Conservation (phyloP, 108 stramenopile genomes). For the Skeletonema marinoi region DNA sequence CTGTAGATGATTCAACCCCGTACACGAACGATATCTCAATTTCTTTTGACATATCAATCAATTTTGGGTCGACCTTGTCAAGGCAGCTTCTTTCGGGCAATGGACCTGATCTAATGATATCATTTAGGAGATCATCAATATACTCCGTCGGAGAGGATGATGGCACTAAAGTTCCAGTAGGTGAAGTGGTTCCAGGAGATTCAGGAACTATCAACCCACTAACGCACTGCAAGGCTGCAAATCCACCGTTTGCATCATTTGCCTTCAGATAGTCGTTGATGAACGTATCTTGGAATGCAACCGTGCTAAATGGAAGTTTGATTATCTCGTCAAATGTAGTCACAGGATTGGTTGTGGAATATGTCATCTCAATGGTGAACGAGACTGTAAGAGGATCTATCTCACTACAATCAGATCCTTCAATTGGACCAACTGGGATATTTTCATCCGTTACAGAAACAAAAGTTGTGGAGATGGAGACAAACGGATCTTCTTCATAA, state of each 20-base stretch:
- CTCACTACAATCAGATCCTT: conserved; percentile 2
- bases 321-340: neutral
- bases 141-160: neutral
- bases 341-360: neutral
- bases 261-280: conserved; percentile 2
- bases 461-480: neutral
- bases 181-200: neutral
- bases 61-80: conserved; percentile 1
- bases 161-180: neutral
- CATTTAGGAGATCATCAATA: conserved; percentile 34
- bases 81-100: neutral
- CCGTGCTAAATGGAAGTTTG: conserved; percentile 9
- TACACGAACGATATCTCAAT: conserved; percentile 39
- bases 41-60: conserved; percentile 7
- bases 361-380: conserved; percentile 13
- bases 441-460: neutral
- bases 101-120: neutral
- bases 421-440: neutral
- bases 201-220: neutral
- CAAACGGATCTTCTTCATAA: neutral
- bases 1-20: conserved; percentile 30
- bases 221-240: conserved; percentile 2
- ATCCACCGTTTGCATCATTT: neutral
- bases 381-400: conserved; percentile 12
- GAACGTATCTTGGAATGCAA: neutral